These are phyloP conservation scores for Pelargonium cotyledonis DNA, from an alignment of 441 rosid genomes.

Conservation along the genomic window DNA sequence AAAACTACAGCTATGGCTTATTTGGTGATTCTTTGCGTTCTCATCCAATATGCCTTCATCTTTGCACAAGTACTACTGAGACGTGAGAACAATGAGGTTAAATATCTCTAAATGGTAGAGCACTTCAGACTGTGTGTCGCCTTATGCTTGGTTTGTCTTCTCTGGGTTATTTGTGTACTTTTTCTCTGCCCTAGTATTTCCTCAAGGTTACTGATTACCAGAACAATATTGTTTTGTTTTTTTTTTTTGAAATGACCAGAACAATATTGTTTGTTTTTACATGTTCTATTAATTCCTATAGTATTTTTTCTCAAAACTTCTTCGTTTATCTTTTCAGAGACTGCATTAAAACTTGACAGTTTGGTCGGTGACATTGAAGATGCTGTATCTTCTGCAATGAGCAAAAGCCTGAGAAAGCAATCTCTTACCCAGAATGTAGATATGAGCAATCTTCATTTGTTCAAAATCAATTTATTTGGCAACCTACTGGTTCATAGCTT, in stretches of 20 bases:
- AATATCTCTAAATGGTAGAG: neutral
- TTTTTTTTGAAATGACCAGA: no score
- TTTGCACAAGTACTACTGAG: neutral
- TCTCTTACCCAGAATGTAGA: conserved; percentile 43
- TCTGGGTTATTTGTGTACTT: neutral
- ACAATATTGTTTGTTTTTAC: neutral
- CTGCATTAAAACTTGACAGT: conserved; percentile 72
- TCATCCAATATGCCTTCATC: conserved; percentile 1
- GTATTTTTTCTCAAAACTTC: conserved; percentile 11
- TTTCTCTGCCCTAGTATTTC: no score
- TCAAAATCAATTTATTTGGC: conserved; percentile 8
- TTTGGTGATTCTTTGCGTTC: neutral
- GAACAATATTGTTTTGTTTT: neutral
- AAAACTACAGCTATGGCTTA: neutral
- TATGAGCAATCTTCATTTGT: conserved; percentile 39
- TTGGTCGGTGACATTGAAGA: conserved; percentile 89
- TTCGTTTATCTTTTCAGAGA: conserved; percentile 49
- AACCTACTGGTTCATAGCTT: conserved; percentile 3
- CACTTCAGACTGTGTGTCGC: neutral
- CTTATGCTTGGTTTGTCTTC: neutral
- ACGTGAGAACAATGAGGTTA: neutral
- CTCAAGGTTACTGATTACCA: neutral
- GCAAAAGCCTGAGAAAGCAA: conserved; percentile 43
- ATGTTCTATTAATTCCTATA: neutral
- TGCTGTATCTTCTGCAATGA: conserved; percentile 63